A percentile compares a stretch with the other conserved stretches of the same genome.
phyloP scores from a whole-genome alignment of 192 early-diverging fungal genomes.

The Gonapodya prolifera region DNA sequence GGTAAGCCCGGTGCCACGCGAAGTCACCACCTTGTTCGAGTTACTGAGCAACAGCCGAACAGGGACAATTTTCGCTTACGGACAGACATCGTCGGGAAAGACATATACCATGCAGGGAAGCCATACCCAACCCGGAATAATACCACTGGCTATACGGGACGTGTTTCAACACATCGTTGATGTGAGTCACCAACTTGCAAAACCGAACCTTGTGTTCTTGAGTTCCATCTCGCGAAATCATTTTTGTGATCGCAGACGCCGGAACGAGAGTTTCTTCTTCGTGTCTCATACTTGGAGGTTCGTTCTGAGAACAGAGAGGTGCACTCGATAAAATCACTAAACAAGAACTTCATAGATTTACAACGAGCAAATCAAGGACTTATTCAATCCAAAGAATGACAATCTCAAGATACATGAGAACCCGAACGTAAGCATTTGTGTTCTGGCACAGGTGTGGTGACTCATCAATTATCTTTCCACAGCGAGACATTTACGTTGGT shows the following conservation, averaged over 20 bases:
- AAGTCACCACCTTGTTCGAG: not conserved
- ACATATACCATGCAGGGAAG: constrained; percentile 30
- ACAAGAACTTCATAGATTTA: not conserved
- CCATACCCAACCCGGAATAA: constrained; percentile 8
- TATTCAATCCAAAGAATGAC: not conserved
- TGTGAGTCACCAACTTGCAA: constrained; percentile 18
- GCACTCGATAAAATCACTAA: constrained; percentile 16
- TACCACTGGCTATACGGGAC: constrained; percentile 12
- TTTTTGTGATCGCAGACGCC: constrained; percentile 7
- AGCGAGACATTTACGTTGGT: constrained; percentile 10
- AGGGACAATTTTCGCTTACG: constrained; percentile 32
- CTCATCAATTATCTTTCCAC: not conserved
- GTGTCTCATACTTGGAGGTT: constrained; percentile 30
- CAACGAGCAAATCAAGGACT: constrained; percentile 5
- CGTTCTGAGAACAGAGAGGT: constrained; percentile 24
- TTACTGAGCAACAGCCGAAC: constrained; percentile 15
- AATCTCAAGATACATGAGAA: constrained; percentile 6
- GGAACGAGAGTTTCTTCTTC: constrained; percentile 26
- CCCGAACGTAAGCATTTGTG: not conserved
- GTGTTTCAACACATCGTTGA: constrained; percentile 10
- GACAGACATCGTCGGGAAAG: constrained; percentile 31
- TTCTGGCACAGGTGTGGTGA: not conserved
- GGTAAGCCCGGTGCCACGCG: not conserved
- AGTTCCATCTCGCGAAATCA: constrained; percentile 16
- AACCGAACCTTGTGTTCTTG: too few relatives aligned